Conservation (phyloP, 768 basidiomycete genomes). For the Tulasnella sp. region DNA sequence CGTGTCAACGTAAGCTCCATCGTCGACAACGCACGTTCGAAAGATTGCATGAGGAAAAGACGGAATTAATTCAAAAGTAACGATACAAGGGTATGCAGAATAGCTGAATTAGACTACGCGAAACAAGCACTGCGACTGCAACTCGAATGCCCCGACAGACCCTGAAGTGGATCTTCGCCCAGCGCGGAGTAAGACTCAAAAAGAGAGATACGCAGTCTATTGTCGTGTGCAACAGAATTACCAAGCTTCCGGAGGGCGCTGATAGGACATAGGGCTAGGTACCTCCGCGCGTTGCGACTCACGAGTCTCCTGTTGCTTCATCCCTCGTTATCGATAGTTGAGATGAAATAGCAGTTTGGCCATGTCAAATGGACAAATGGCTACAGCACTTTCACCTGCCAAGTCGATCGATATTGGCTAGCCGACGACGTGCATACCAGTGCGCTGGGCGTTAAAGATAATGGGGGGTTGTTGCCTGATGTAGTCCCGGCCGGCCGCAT, state of each 20-base stretch:
- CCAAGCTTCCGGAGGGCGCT: neutral
- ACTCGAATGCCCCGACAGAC: neutral
- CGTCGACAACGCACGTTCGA: neutral
- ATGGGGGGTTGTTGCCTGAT: neutral
- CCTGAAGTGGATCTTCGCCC: neutral
- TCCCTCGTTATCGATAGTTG: neutral
- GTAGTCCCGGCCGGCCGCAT: neutral
- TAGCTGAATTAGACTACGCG: neutral
- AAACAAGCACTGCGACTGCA: neutral
- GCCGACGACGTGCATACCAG: neutral
- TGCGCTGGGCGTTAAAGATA: neutral
- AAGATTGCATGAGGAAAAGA: neutral
- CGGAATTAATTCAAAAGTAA: neutral
- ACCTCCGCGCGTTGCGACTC: neutral
- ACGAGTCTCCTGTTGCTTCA: neutral
- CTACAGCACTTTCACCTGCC: neutral
- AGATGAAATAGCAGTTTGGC: conserved; percentile 2
- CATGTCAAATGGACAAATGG: neutral
- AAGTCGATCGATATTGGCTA: conserved; percentile 10
- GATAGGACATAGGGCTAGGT: neutral
- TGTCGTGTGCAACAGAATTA: conserved; percentile 1
- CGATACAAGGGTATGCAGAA: neutral
- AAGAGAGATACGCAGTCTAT: neutral
- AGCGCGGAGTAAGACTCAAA: neutral
- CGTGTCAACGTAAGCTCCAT: neutral